A percentile compares a stretch with the other conserved stretches of the same genome.
phyloP scores from a whole-genome alignment of 345 rosid genomes.

The Turritis glabra region DNA sequence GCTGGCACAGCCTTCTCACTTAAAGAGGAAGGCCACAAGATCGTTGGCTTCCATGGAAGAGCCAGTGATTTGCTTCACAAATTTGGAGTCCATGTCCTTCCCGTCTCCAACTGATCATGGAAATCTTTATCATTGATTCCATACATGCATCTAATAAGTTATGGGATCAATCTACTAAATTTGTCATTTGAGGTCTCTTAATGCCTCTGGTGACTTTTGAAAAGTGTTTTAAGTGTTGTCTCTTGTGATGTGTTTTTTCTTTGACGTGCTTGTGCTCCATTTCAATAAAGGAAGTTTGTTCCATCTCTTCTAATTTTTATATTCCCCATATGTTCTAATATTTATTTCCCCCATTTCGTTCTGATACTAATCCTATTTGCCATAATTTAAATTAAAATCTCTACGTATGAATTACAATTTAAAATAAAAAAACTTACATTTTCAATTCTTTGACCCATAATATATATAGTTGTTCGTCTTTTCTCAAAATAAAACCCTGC shows the following conservation, averaged over 20 bases:
- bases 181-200: neutral
- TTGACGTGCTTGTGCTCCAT: conserved; percentile 4
- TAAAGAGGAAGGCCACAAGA: conserved; percentile 18
- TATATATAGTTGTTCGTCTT: neutral
- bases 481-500: neutral
- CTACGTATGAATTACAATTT: neutral
- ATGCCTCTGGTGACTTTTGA: neutral
- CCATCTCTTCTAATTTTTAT: neutral
- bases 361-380: neutral
- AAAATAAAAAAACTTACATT: neutral
- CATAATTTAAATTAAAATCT: neutral
- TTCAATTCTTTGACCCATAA: neutral
- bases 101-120: conserved; percentile 23
- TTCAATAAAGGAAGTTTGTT: neutral
- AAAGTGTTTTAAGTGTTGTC: neutral
- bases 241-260: neutral
- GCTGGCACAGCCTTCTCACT: conserved; percentile 5
- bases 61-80: conserved; percentile 7
- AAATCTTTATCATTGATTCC: neutral
- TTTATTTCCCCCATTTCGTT: neutral
- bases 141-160: neutral
- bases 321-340: neutral
- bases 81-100: conserved; percentile 30
- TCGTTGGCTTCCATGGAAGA: conserved; percentile 36
- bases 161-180: neutral